phyloP scores from a whole-genome alignment of 176 grass and related monocot species.

The Triticum monococcum region DNA sequence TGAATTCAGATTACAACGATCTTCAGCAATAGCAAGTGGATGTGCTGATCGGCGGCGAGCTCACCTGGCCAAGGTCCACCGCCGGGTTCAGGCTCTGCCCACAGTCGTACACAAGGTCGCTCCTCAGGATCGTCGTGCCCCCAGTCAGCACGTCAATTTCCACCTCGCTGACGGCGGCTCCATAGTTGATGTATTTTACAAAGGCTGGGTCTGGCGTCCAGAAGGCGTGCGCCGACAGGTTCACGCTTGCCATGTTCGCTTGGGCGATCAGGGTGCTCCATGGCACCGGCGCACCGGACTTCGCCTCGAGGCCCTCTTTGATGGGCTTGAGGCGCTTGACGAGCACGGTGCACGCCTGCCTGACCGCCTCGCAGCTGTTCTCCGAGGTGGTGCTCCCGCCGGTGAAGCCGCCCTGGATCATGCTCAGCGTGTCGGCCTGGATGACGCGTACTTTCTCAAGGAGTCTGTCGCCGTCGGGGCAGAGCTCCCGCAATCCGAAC shows the following conservation, averaged over 20 bases:
- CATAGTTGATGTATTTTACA: constrained; percentile 66
- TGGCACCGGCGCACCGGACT: not conserved
- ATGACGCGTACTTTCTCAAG: constrained; percentile 66
- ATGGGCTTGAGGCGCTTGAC: constrained; percentile 65
- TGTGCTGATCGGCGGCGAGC: not conserved
- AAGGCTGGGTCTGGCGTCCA: constrained; percentile 55
- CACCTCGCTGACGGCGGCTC: constrained; percentile 72
- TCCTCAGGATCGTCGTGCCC: constrained; percentile 70
- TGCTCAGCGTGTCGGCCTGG: constrained; percentile 68
- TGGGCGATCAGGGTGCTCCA: constrained; percentile 66
- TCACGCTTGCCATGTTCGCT: constrained; percentile 53
- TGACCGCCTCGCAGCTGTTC: constrained; percentile 68
- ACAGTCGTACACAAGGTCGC: constrained; percentile 73
- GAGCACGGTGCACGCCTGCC: constrained; percentile 42
- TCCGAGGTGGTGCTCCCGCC: constrained; percentile 86
- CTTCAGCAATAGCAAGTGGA: not conserved
- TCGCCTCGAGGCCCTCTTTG: constrained; percentile 56
- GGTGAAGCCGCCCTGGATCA: constrained; percentile 72
- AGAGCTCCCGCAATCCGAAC: constrained; percentile 57
- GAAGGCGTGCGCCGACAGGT: constrained; percentile 55
- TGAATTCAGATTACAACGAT: too few species aligned
- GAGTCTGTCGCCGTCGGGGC: constrained; percentile 37
- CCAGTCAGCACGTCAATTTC: constrained; percentile 75
- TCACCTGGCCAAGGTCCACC: constrained; percentile 88
- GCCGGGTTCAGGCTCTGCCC: constrained; percentile 85